These are phyloP conservation scores for Gonapodya sp. DNA, from an alignment of 192 early-diverging fungal species.

Conservation along the genomic window DNA sequence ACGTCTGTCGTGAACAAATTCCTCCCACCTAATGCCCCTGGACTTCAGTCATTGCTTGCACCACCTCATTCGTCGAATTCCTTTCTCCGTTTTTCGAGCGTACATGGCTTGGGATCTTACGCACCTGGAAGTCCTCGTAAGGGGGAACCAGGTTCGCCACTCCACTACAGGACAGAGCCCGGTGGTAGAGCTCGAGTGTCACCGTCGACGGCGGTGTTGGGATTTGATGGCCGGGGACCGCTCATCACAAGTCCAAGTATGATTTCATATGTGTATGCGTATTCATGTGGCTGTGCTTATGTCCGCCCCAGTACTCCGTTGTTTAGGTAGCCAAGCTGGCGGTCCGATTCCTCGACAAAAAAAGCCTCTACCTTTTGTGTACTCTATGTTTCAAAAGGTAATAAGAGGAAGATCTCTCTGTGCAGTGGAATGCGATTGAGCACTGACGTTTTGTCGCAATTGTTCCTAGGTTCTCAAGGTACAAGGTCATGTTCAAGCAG, in stretches of 20 bases:
- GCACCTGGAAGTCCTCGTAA: conserved; percentile 14
- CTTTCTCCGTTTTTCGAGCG: conserved; percentile 18
- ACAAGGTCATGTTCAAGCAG: conserved; percentile 63
- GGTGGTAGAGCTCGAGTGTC: conserved; percentile 3
- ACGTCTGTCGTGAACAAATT: background rate
- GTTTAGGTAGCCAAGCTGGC: no score
- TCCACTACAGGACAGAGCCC: conserved; percentile 14
- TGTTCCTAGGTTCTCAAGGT: conserved; percentile 50
- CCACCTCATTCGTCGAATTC: conserved; percentile 18
- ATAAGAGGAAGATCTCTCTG: conserved; percentile 11
- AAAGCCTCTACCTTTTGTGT: background rate
- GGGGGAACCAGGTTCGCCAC: conserved; percentile 14
- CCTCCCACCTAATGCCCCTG: conserved; percentile 28
- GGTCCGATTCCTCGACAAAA: no score
- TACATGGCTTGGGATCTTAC: conserved; percentile 17
- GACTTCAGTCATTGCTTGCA: conserved; percentile 25
- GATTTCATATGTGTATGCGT: no score
- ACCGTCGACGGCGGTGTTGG: conserved; percentile 18
- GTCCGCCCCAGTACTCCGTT: no score
- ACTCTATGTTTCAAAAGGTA: conserved; percentile 6
- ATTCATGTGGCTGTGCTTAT: no score
- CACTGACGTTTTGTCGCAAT: conserved; percentile 15
- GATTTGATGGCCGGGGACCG: conserved; percentile 18
- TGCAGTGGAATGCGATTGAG: conserved; percentile 16
- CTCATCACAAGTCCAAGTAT: background rate